Conservation (phyloP, 2,329 filamentous ascomycete genomes). For the Ascochyta koolunga region DNA sequence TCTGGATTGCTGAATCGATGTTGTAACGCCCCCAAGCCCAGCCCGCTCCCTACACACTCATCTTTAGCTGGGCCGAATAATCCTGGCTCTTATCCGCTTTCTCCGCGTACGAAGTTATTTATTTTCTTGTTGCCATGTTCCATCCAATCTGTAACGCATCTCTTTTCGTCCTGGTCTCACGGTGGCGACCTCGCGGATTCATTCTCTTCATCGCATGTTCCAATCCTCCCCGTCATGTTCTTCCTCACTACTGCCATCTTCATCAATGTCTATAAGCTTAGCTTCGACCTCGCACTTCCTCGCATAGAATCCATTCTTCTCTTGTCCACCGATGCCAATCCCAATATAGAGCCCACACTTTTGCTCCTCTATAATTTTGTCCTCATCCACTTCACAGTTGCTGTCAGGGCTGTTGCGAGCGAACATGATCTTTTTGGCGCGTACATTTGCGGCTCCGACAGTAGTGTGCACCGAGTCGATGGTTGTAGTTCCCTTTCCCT, state of each 20-base stretch:
- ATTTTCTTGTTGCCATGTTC: neutral
- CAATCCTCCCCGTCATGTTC: slow-evolving; percentile 18
- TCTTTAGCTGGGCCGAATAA: neutral
- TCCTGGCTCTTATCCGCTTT: neutral
- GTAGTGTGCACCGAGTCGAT: neutral
- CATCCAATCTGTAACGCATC: neutral
- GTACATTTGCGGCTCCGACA: neutral
- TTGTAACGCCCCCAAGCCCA: neutral
- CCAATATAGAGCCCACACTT: slow-evolving; percentile 29
- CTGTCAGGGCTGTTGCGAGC: slow-evolving; percentile 12
- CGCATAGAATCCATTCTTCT: slow-evolving; percentile 24
- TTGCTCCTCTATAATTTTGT: slow-evolving; percentile 33
- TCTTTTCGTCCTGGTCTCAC: neutral
- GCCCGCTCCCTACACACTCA: neutral
- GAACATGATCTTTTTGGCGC: neutral
- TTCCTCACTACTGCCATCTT: slow-evolving; percentile 27
- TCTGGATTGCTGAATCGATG: neutral
- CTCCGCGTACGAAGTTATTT: neutral
- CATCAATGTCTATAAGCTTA: slow-evolving; percentile 31
- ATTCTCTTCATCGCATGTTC: slow-evolving; percentile 6
- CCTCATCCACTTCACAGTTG: slow-evolving; percentile 25
- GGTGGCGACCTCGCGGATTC: neutral
- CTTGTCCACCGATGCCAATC: slow-evolving; percentile 27
- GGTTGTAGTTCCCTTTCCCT: neutral
- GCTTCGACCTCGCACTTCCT: slow-evolving; percentile 33